phyloP scores from a whole-genome alignment of 352 stramenopile genomes.

The Phytopythium montanum region DNA sequence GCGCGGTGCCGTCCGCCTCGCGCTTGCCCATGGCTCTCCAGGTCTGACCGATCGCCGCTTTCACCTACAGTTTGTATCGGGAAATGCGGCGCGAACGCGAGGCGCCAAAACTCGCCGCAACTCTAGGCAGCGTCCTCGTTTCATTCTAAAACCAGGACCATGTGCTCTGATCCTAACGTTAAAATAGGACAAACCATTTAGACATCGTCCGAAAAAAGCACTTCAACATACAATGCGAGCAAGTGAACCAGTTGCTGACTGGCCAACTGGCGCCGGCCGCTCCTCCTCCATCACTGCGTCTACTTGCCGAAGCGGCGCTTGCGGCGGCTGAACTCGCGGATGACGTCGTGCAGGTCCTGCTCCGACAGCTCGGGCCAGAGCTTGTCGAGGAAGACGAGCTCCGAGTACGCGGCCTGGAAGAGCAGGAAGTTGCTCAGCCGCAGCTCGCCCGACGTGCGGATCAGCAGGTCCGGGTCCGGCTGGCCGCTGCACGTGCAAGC shows the following conservation, averaged over 20 bases:
- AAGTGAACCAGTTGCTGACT: too few species aligned
- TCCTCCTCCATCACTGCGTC: too few species aligned
- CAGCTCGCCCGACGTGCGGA: conserved; percentile 94
- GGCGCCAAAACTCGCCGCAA: conserved; percentile 10
- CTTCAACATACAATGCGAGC: neutral
- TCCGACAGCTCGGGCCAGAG: conserved; percentile 93
- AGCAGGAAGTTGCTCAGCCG: conserved; percentile 97
- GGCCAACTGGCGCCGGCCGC: too few species aligned
- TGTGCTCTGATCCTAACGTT: neutral
- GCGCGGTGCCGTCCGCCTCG: conserved; percentile 11
- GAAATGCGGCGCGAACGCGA: conserved; percentile 11
- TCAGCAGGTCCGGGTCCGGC: conserved; percentile 92
- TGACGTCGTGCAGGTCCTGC: conserved; percentile 70
- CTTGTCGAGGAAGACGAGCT: conserved; percentile 96
- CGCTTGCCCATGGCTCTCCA: conserved; percentile 3
- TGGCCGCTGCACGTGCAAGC: conserved; percentile 49
- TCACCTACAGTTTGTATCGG: conserved; percentile 22
- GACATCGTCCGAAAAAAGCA: neutral
- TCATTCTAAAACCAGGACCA: neutral
- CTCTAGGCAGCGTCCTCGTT: neutral
- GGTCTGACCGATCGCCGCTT: neutral
- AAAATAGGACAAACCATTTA: neutral
- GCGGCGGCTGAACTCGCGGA: conserved; percentile 84
- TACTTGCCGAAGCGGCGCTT: conserved; percentile 91
- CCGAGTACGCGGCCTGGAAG: conserved; percentile 94